Evolutionary conservation across 179 eudicot genomes (phyloP), one percentile per base, ranked within the genome.

Genomic region (Silene vulgaris): DNA sequence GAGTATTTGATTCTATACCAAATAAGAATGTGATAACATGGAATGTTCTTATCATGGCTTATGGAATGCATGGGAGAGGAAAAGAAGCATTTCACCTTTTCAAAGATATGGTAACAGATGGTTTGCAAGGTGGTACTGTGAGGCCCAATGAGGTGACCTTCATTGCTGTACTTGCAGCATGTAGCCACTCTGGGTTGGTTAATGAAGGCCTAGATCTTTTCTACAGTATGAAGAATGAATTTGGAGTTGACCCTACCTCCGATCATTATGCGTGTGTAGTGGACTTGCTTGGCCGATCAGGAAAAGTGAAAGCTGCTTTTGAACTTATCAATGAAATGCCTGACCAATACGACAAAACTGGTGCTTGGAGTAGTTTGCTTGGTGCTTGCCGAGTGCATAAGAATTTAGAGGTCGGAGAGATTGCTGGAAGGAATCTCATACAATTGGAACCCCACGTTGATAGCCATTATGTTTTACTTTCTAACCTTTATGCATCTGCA

Each of bases 231-330:
- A 86, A 73, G 65, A 63, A 65, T 30, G 85, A 80, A 60, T 82
- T 84, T 65, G 82, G 79, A 29, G 60, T 86, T 71, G 75, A 56
- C 40, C 90, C 91, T 2, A 52, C 70, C 30, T 63, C 85, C 28
- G 89, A 88, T 75, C 93, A 89, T 78, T 89, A 84, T 78, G 85
- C 91, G 62, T 88, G 91, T 76, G 76, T 89, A 0, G 90, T 85
- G 26, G 91, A 89, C 73, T 82, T 88, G 82, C 85, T 85, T 67
- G 88, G 93, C 61, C 87, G 91, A 77, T 81, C 85, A 3, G 91
- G 91, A 14, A 80, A 79, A 79, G 81, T 89, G 11, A 77, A 76
- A 20, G 83, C 79, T 62, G 93, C 93, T 11, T 83, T 85, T 69
- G 80, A 88, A 20, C 80, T 88, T 14, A 80, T 89, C 65, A 75